phyloP scores from a whole-genome alignment of 2,329 filamentous ascomycete species.

The Fusarium circinatum region DNA sequence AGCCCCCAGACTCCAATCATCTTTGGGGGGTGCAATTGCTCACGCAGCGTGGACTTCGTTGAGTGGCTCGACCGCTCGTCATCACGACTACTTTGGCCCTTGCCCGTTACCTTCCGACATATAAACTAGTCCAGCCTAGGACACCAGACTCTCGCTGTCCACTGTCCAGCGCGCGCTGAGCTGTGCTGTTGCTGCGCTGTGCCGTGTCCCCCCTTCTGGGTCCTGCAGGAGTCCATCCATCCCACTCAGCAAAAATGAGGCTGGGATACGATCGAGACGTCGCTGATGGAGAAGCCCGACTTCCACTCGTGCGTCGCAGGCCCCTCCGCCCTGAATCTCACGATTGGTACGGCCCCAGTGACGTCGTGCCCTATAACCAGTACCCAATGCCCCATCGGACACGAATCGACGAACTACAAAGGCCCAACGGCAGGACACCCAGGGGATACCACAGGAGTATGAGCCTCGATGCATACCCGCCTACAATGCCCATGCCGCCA shows the following conservation, averaged over 20 bases:
- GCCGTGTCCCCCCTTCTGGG: constrained; percentile 19
- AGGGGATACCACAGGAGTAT: constrained; percentile 43
- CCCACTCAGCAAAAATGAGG: constrained; percentile 45
- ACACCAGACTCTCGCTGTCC: constrained; percentile 15
- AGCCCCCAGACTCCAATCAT: constrained; percentile 44
- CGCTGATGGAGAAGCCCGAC: constrained; percentile 42
- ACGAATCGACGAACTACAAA: constrained; percentile 47
- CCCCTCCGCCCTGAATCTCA: constrained; percentile 38
- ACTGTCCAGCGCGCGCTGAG: constrained; percentile 7
- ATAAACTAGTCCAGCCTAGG: constrained; percentile 35
- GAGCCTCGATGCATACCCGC: constrained; percentile 45
- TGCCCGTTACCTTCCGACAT: constrained; percentile 25
- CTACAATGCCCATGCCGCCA: constrained; percentile 44
- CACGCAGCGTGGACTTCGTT: constrained; percentile 45
- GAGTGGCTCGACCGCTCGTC: constrained; percentile 41
- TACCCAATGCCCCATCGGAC: constrained; percentile 45
- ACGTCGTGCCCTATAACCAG: constrained; percentile 40
- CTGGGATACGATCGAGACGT: constrained; percentile 47
- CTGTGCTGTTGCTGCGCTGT: constrained; percentile 44
- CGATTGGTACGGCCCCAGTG: constrained; percentile 43
- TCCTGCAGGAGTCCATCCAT: constrained; percentile 31
- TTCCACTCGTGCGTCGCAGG: constrained; percentile 44
- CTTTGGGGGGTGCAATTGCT: constrained; percentile 40
- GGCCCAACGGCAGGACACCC: constrained; percentile 45
- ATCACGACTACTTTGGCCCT: constrained; percentile 32